A percentile compares a stretch with the other conserved stretches of the same genome.
Conservation (phyloP, 1,139 yeast species). For the Debaryomyces psychrophilus region DNA sequence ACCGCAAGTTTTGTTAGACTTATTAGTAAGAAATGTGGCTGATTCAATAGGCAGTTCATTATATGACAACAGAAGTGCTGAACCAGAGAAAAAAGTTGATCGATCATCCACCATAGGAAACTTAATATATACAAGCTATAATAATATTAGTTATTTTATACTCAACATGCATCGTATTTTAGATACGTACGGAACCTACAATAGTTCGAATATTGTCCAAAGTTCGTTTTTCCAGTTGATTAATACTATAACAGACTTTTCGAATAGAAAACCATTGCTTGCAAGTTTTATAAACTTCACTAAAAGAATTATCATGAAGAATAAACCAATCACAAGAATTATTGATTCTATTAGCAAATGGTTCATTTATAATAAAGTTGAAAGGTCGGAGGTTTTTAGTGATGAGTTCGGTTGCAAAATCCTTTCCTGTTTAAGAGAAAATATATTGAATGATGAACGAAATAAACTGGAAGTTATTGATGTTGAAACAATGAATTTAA, state of each 20-base stretch:
- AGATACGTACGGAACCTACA: neutral
- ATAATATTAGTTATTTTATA: neutral
- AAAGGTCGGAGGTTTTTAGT: conserved; percentile 19
- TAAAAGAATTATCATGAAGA: conserved; percentile 17
- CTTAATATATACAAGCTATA: neutral
- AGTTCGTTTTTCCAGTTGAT: conserved; percentile 29
- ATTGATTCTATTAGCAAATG: conserved; percentile 24
- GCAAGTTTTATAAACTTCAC: conserved; percentile 20
- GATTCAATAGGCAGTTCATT: neutral
- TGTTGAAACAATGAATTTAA: conserved; percentile 12
- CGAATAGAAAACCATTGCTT: conserved; percentile 34
- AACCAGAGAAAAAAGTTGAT: neutral
- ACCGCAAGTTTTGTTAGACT: conserved; percentile 32
- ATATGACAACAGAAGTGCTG: neutral
- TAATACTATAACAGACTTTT: conserved; percentile 32
- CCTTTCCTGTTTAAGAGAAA: conserved; percentile 23
- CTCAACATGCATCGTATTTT: neutral
- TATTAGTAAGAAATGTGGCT: conserved; percentile 15
- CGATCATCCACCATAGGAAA: neutral
- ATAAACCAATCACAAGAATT: conserved; percentile 16
- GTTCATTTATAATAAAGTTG: conserved; percentile 19
- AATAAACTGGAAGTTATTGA: conserved; percentile 5
- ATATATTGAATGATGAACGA: conserved; percentile 20
- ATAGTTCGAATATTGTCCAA: conserved; percentile 10
- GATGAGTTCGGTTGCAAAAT: conserved; percentile 24